Evolutionary conservation across 108 stramenopile genomes (phyloP), one percentile per base, ranked within the genome.

Genomic region (Aurantiochytrium sp.): DNA sequence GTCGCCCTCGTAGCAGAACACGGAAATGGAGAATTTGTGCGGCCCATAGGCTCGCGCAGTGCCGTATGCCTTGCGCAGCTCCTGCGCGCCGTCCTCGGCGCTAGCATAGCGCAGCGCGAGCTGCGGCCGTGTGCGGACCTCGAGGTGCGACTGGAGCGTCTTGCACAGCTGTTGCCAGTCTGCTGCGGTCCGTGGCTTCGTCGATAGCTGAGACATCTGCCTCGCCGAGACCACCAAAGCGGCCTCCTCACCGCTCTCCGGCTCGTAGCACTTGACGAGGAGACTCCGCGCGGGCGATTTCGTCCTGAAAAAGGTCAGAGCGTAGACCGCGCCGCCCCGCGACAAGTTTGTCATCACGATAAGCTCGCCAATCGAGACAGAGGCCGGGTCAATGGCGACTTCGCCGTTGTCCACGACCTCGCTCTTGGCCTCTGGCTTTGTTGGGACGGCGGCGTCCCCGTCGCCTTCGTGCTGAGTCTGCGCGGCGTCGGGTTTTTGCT

Each of bases 221-320:
- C 59, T 8, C 10, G 59, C 59, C 10, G 59, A 6, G 59, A 65
- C 19, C 8, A 65, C 59, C 32, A 65, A 30, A 27, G 59, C 59
- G 10, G 59, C 59, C 34, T 65, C 59, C 12, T 34, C 15, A 10
- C 59, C 59, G 19, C 22, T 39, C 27, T 6, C 45, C 8, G 73
- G 73, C 73, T 81, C 73, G 30, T 81, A 81, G 73, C 73, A 81
- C 4, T 81, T 81, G 73, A 81, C 45, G 39, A 81, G n/a, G 42
- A 81, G 24, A 48, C 42, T 27, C 32, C 73, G 42, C n/a, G 42
- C 42, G 12, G 73, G 73, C 12, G 12, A 6, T 48, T 41, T 81
- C 17, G 42, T 48, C 36, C n/a, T 12, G 24, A 81, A 81, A 81
- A 81, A 81, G 45, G 39, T n/a, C 15, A 81, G 0, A 1, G 45